Evolutionary conservation across 768 basidiomycete species (phyloP).

Genomic region (Daedaleopsis sinensis): DNA sequence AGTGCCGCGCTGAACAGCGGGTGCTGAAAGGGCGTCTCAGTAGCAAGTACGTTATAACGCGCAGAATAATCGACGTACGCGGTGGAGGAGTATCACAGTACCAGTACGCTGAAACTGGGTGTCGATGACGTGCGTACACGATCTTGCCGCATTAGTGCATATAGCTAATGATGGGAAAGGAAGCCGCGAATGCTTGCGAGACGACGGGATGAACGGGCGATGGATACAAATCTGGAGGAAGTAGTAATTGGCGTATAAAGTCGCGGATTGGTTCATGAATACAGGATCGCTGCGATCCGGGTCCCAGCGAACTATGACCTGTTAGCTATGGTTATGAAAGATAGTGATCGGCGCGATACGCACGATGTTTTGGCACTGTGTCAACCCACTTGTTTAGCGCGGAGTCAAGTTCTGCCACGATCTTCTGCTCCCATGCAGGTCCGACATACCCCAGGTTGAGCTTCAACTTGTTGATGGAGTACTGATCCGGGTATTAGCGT

Average conservation of each 20-base stretch:
- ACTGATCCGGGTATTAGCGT: constrained; percentile 29
- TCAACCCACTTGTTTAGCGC: constrained; percentile 65
- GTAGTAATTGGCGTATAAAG: constrained; percentile 47
- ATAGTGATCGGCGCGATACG: no score
- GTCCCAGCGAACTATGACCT: constrained; percentile 29
- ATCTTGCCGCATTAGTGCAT: constrained; percentile 81
- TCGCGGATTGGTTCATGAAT: constrained; percentile 39
- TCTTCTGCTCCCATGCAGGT: constrained; percentile 46
- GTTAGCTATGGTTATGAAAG: background rate
- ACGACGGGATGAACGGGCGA: constrained; percentile 73
- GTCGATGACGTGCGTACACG: constrained; percentile 72
- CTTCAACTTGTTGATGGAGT: constrained; percentile 50
- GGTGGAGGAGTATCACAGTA: constrained; percentile 1
- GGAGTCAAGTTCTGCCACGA: constrained; percentile 65
- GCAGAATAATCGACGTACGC: background rate
- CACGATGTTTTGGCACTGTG: constrained; percentile 57
- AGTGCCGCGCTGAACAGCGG: constrained; percentile 45
- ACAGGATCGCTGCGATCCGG: constrained; percentile 22
- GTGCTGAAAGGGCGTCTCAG: constrained; percentile 14
- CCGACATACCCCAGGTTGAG: constrained; percentile 38
- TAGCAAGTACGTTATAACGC: background rate
- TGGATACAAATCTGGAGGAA: constrained; percentile 70
- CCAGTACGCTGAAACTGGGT: constrained; percentile 35
- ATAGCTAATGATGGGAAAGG: constrained; percentile 73
- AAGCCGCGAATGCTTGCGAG: constrained; percentile 46